Evolutionary conservation across 192 early-diverging fungal genomes (phyloP), one percentile per base, ranked within the genome.

Genomic region (Coemansia sp.): DNA sequence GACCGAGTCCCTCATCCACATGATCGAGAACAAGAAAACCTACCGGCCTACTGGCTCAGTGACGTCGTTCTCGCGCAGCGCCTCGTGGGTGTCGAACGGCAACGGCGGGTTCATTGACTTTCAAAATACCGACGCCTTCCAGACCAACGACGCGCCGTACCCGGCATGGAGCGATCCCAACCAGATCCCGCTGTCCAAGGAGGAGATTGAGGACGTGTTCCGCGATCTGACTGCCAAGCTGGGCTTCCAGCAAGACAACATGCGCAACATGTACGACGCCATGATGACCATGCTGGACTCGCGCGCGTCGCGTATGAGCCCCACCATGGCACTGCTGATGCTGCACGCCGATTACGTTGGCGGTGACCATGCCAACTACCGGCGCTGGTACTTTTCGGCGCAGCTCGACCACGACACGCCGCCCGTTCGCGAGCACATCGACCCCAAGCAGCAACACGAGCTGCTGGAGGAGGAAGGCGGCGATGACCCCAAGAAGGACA

Each of bases 371-470:
- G 88, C 91, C 63, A 93, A 93, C 82, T 93, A 92, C 73, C 85
- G 91, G 24, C 89, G 88, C 61, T 93, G 92, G 92, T 93, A 89
- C 77, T 92, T 93, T 79, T 89, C 89, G 33, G 85, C 91, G 9
- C 87, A 89, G 66, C 74, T 90, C 27, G 88, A 90, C 64, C 72
- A 86, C 62, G 84, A 87, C 54, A 83, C 81, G 13, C 85, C 85
- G 33, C 64, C 85, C 4, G 56, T 84, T 33, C 81, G 81, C 51
- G 74, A 77, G 66, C 83, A 84, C 63, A 74, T 80, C 7, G 83
- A 80, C 57, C 83, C 83, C 45, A 80, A 79, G 69, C 74, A 77
- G 60, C 77, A 79, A 70, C 78, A 77, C 17, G 83, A 77, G 66
- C 29, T 81, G 45, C 78, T 79, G 24, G 59, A 60, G 59, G 83